Conservation (phyloP, 805 yeast genomes). For the Candida tallmaniae region DNA sequence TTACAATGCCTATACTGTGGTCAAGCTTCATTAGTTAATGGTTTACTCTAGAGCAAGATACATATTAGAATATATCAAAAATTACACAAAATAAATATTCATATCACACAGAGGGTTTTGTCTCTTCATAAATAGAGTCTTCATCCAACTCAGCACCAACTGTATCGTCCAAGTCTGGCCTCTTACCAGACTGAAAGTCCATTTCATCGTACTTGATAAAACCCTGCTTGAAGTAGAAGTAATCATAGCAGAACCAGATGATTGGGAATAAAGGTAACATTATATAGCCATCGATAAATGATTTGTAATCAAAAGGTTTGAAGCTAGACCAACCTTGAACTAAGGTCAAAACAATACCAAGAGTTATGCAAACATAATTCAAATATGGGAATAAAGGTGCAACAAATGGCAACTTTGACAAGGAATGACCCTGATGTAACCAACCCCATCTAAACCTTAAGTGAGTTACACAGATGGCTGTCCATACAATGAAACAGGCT, state of each 20-base stretch:
- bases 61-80: too few relatives aligned
- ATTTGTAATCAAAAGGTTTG: slow-evolving; percentile 16
- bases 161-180: slow-evolving; percentile 7
- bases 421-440: slow-evolving; percentile 13
- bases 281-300: slow-evolving; percentile 18
- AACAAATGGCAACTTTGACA: slow-evolving; percentile 13
- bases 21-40: too few relatives aligned
- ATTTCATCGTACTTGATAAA: slow-evolving; percentile 32
- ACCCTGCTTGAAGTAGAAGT: slow-evolving; percentile 5
- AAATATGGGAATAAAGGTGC: slow-evolving; percentile 16
- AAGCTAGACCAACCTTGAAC: slow-evolving; percentile 22
- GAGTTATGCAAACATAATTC: slow-evolving; percentile 11
- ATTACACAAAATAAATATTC: too few relatives aligned
- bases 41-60: too few relatives aligned
- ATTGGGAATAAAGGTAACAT: slow-evolving; percentile 14
- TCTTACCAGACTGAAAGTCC: slow-evolving; percentile 43
- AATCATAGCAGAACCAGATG: slow-evolving; percentile 16
- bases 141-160: slow-evolving; percentile 2
- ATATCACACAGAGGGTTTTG: too few relatives aligned
- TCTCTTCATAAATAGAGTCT: too few relatives aligned
- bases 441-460: slow-evolving; percentile 18
- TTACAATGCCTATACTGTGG: too few relatives aligned
- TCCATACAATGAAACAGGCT: slow-evolving; percentile 20
- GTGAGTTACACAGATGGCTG: slow-evolving; percentile 16
- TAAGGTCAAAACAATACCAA: slow-evolving; percentile 15